Evolutionary conservation across 2,329 filamentous ascomycete genomes (phyloP).

Genomic region (Penicillium fuscoglaucum): DNA sequence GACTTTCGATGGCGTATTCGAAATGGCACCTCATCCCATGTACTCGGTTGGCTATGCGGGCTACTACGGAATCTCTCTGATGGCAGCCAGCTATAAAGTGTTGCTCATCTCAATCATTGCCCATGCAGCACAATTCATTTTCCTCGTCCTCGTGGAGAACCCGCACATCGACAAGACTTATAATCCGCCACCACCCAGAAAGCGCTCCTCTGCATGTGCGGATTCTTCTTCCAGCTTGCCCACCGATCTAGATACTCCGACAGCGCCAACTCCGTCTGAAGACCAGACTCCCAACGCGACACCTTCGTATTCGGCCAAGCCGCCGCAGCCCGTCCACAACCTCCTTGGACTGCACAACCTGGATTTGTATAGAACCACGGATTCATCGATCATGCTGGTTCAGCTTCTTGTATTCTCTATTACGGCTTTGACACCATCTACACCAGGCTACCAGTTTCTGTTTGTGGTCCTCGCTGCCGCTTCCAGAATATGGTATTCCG

Average conservation of each 20-base stretch:
- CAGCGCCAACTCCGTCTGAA: constrained; percentile 36
- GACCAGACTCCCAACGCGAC: constrained; percentile 39
- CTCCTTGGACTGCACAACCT: constrained; percentile 80
- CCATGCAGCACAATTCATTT: constrained; percentile 90
- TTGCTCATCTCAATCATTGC: constrained; percentile 95
- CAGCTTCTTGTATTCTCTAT: constrained; percentile 73
- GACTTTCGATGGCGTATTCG: constrained; percentile 97
- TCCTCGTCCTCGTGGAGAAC: constrained; percentile 88
- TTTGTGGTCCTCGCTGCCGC: constrained; percentile 77
- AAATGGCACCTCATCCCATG: constrained; percentile 98
- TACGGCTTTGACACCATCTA: constrained; percentile 74
- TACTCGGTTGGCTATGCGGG: constrained; percentile 97
- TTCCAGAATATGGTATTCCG: constrained; percentile 89
- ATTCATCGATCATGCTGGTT: constrained; percentile 76
- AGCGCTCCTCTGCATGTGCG: constrained; percentile 42
- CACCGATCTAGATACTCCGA: constrained; percentile 35
- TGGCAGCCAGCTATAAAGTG: constrained; percentile 97
- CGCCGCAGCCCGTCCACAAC: constrained; percentile 74
- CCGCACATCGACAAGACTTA: constrained; percentile 98
- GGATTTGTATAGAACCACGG: constrained; percentile 83
- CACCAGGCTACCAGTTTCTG: constrained; percentile 69
- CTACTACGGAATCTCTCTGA: constrained; percentile 97
- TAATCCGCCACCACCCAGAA: constrained; percentile 78
- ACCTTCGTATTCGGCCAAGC: constrained; percentile 45
- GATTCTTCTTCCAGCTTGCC: constrained; percentile 31